Evolutionary conservation across 2,329 filamentous ascomycete genomes (phyloP).

Genomic region (Alternaria sp.): DNA sequence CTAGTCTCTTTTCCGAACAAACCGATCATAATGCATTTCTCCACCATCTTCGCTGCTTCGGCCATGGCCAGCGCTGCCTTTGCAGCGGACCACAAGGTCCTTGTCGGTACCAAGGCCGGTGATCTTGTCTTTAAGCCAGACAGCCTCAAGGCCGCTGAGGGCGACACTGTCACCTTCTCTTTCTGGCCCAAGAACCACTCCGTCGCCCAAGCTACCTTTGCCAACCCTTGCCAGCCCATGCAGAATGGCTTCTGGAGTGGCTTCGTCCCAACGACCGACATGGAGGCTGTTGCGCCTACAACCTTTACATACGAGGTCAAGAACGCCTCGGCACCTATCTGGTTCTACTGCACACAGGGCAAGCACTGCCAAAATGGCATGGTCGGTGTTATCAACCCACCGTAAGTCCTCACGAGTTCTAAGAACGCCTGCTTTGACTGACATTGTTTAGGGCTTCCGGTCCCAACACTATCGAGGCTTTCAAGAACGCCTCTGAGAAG

Average conservation of each 20-base stretch:
- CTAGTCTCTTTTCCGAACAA: conserved; percentile 40
- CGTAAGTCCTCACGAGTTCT: conserved; percentile 33
- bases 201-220: conserved; percentile 49
- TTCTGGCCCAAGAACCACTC: conserved; percentile 54
- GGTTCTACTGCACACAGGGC: conserved; percentile 53
- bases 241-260: conserved; percentile 50
- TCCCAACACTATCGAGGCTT: conserved; percentile 33
- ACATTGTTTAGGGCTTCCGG: conserved; percentile 27
- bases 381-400: conserved; percentile 52
- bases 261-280: conserved; percentile 41
- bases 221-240: conserved; percentile 45
- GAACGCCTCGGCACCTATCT: conserved; percentile 49
- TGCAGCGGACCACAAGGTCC: conserved; percentile 44
- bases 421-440: conserved; percentile 11
- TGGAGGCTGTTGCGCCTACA: conserved; percentile 31
- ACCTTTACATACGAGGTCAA: conserved; percentile 47
- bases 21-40: conserved; percentile 52
- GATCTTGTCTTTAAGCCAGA: conserved; percentile 47
- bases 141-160: conserved; percentile 44
- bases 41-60: conserved; percentile 43
- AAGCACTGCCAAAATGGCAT: conserved; percentile 51
- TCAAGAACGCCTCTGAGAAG: conserved; percentile 34
- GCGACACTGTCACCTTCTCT: conserved; percentile 50
- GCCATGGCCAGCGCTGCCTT: conserved; percentile 42
- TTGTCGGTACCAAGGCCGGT: conserved; percentile 40